phyloP scores from a whole-genome alignment of 192 early-diverging fungal species.

The Gonapodya sp. region DNA sequence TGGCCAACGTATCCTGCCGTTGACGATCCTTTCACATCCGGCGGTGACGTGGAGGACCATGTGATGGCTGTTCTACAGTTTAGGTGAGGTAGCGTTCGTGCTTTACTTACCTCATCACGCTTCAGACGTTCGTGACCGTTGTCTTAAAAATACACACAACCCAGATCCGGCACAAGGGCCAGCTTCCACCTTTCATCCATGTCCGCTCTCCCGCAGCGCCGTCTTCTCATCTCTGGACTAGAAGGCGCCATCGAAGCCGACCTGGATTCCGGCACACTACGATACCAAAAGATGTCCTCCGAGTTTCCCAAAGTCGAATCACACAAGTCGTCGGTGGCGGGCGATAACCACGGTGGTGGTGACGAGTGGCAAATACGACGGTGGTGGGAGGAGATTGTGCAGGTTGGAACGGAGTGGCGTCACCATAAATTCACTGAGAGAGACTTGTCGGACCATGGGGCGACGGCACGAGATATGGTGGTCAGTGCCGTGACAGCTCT shows the following conservation, averaged over 20 bases:
- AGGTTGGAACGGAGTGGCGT: neutral
- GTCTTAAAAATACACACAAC: no score
- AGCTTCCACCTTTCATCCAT: neutral
- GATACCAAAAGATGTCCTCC: neutral
- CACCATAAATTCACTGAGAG: no score
- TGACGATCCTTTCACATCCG: neutral
- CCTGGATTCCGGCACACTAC: neutral
- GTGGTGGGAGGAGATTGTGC: neutral
- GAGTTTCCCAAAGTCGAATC: neutral
- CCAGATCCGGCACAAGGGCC: neutral
- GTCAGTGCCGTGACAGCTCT: no score
- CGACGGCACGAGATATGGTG: no score
- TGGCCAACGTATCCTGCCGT: neutral
- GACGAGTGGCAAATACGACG: neutral
- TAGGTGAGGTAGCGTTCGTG: neutral
- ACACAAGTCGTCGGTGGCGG: neutral
- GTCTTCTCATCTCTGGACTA: neutral
- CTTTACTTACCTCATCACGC: no score
- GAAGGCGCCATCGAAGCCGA: conserved; percentile 1
- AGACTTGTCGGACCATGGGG: no score
- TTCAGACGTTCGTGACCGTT: no score
- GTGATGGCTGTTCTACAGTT: neutral
- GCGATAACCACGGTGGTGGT: neutral
- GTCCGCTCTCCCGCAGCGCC: neutral
- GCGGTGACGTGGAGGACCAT: neutral